Percentiles rank a stretch among this genome's conserved stretches.
phyloP scores from a whole-genome alignment of 139 green algal genomes.

The Cymbomonas tetramitiformis region DNA sequence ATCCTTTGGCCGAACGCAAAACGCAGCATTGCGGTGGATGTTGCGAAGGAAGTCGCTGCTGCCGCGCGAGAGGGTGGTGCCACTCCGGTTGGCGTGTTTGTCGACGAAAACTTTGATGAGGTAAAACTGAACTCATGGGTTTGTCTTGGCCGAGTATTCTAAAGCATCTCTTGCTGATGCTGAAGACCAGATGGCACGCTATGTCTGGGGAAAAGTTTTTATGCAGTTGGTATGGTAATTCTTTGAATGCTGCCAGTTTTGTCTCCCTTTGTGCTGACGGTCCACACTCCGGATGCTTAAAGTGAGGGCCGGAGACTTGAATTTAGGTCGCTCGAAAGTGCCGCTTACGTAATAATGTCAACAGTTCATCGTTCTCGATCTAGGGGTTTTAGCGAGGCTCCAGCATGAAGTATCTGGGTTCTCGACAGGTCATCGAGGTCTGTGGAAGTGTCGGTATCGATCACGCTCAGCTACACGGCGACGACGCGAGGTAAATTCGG shows the following conservation, averaged over 20 bases:
- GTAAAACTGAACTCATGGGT: constrained; percentile 15
- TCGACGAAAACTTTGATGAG: constrained; percentile 27
- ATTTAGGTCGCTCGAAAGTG: too few relatives aligned
- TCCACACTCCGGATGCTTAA: too few relatives aligned
- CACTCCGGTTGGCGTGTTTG: constrained; percentile 30
- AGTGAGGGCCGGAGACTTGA: too few relatives aligned
- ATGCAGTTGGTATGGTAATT: too few relatives aligned
- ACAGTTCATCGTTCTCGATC: too few relatives aligned
- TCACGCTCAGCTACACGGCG: constrained; percentile 33
- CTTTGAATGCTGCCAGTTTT: too few relatives aligned
- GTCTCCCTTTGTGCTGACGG: too few relatives aligned
- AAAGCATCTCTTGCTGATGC: background rate
- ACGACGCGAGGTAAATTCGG: constrained; percentile 23
- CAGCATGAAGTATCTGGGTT: background rate
- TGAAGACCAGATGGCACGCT: too few relatives aligned
- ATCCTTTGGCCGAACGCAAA: constrained; percentile 32
- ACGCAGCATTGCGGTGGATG: constrained; percentile 7
- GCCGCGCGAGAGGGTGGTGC: constrained; percentile 18
- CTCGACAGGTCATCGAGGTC: background rate
- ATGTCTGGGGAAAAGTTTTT: too few relatives aligned
- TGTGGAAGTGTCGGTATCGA: background rate
- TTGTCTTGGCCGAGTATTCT: constrained; percentile 13
- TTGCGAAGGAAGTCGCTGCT: constrained; percentile 24
- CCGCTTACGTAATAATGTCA: too few relatives aligned
- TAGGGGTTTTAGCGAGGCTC: background rate